Percentiles rank a stretch among this genome's conserved stretches.
These are phyloP conservation scores for Neocucurbitaria cava DNA, from an alignment of 2,329 filamentous ascomycete species.

Conservation along the genomic window DNA sequence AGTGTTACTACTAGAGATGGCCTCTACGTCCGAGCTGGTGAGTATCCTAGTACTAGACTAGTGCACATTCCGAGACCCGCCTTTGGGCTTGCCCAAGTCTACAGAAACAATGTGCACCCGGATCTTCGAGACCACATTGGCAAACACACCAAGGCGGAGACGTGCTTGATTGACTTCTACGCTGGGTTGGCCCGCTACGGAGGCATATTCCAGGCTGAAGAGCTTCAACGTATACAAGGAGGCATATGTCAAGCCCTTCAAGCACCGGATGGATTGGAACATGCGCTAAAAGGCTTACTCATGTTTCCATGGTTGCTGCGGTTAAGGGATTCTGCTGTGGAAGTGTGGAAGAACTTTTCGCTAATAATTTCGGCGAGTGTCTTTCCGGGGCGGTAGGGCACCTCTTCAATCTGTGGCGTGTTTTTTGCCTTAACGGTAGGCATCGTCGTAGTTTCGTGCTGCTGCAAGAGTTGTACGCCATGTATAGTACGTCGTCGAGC, in stretches of 20 bases:
- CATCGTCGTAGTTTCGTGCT: no score
- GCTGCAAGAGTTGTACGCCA: no score
- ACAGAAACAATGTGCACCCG: neutral
- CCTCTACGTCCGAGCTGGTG: constrained; percentile 8
- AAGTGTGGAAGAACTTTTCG: no score
- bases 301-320: no score
- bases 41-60: neutral
- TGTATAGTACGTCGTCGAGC: no score
- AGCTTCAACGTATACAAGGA: constrained; percentile 1
- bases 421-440: no score
- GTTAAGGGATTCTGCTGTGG: no score
- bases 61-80: constrained; percentile 1
- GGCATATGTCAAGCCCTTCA: constrained; percentile 7
- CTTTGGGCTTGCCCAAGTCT: constrained; percentile 1
- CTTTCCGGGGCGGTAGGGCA: no score
- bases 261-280: no score
- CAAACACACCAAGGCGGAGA: constrained; percentile 16
- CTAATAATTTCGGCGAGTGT: no score
- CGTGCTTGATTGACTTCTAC: constrained; percentile 22
- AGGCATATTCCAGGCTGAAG: neutral
- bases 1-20: neutral
- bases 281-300: no score
- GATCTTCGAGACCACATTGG: constrained; percentile 13
- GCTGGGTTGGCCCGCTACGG: constrained; percentile 11
- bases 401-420: no score